Evolutionary conservation across 202 grass and related monocot genomes (phyloP), one percentile per base, ranked within the genome.

Genomic region (Musa balbisiana): DNA sequence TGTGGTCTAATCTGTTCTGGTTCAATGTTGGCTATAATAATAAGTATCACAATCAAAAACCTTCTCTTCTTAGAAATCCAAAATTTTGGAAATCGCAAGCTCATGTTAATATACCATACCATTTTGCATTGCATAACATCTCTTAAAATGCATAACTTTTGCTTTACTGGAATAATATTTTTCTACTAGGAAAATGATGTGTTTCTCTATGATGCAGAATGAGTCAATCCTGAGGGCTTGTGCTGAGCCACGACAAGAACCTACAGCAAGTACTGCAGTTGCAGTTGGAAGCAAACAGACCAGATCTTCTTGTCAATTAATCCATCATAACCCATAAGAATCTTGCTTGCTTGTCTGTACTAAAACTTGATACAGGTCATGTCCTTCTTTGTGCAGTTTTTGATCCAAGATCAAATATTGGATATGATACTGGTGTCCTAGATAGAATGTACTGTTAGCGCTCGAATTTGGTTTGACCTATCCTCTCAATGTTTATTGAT

Each of bases 181-280:
- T 43, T 33, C 2, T 33, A 11, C 13, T 1, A 33, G 2, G 64
- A 49, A 33, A 68, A 43, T n/a, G 5, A 14, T 9, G 19, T 69
- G 22, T 9, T 49, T 69, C 29, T 69, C 15, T 67, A 14, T 49
- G 49, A 49, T 20, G 66, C 27, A 69, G 66, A 69, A 50, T 16
- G 66, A 69, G 49, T 33, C 66, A 49, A 19, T 69, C 29, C 50
- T 11, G 66, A 69, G 27, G 33, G 66, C 66, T 69, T 69, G 66
- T n/a, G 29, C 66, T n/a, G 66, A 69, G 16, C 27, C 66, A n/a
- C 29, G 2, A 49, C 66, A 49, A 69, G 66, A 69, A 49, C 2
- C 66, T 69, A 49, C 66, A n/a, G 66, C 26, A 69, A 50, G 2
- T 69, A 3, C 16, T 69, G 26, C 14, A 19, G 16, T 29, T 9